These are phyloP conservation scores for Musa balbisiana DNA, from an alignment of 202 grass and related monocot genomes.

Conservation along the genomic window DNA sequence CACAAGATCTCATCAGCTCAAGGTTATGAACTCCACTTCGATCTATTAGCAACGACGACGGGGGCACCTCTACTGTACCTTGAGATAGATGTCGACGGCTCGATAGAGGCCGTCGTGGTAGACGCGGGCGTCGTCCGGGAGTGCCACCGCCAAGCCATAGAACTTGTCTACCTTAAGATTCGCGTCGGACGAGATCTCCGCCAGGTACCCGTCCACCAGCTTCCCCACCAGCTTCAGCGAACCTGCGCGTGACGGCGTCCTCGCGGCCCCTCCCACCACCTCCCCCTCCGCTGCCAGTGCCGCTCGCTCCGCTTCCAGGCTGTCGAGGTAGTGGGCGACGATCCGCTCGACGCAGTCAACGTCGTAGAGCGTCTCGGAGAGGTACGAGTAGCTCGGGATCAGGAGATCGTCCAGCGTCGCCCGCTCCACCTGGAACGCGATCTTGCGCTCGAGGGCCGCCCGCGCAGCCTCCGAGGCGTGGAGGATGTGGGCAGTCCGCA, in stretches of 20 bases:
- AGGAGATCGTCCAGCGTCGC: constrained; percentile 71
- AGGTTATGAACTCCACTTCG: neutral
- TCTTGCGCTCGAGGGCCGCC: constrained; percentile 52
- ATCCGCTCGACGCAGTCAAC: constrained; percentile 75
- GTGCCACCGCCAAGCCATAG: constrained; percentile 47
- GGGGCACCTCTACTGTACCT: constrained; percentile 33
- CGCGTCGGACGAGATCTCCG: constrained; percentile 69
- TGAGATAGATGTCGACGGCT: constrained; percentile 85
- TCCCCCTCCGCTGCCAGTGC: constrained; percentile 1
- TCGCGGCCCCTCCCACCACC: constrained; percentile 13
- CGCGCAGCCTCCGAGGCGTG: constrained; percentile 40
- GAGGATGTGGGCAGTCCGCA: constrained; percentile 70
- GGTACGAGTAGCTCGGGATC: constrained; percentile 75
- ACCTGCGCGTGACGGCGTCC: constrained; percentile 28
- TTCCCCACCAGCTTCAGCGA: constrained; percentile 34
- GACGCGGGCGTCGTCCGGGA: constrained; percentile 69
- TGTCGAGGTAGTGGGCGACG: constrained; percentile 47
- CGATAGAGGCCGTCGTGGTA: constrained; percentile 89
- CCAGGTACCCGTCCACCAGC: constrained; percentile 80
- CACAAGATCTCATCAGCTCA: neutral
- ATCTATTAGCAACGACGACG: too few relatives aligned
- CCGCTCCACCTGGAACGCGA: constrained; percentile 55
- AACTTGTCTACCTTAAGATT: constrained; percentile 81
- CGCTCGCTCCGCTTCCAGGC: constrained; percentile 20
- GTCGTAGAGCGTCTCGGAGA: constrained; percentile 72